Conservation (phyloP, 2,329 filamentous ascomycete genomes). For the Pseudogymnoascus sp. region DNA sequence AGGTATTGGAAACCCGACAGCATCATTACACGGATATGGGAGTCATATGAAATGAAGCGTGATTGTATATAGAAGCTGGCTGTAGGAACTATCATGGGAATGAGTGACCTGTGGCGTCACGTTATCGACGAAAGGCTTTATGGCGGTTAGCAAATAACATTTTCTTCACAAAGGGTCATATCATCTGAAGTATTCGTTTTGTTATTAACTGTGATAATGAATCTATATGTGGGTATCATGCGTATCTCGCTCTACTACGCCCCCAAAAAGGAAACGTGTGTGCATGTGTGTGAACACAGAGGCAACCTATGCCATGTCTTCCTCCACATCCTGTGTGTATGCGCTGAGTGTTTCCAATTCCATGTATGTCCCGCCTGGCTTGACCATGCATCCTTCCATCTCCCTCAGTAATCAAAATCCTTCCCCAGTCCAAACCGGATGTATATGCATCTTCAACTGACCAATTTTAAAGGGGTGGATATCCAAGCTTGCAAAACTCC, state of each 20-base stretch:
- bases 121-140: not conserved
- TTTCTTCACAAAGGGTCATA: not conserved
- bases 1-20: not conserved
- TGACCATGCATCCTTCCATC: not conserved
- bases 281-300: slow-evolving; percentile 5
- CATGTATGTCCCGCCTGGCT: not conserved
- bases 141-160: not conserved
- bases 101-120: not conserved
- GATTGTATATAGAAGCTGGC: not conserved
- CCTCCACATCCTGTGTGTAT: slow-evolving; percentile 1
- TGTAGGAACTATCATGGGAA: not conserved
- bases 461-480: not conserved
- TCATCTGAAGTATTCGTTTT: not conserved
- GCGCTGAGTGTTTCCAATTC: not conserved
- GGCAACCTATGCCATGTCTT: not conserved
- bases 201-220: not conserved
- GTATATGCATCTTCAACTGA: slow-evolving; percentile 1
- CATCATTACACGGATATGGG: not conserved
- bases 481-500: not conserved
- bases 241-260: slow-evolving; percentile 5
- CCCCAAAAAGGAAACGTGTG: slow-evolving; percentile 5
- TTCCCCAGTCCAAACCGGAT: not conserved
- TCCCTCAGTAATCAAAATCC: not conserved
- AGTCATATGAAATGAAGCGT: not conserved
- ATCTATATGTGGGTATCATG: slow-evolving; percentile 8